Evolutionary conservation across 2,329 filamentous ascomycete genomes (phyloP).

Genomic region (Diaporthe sp.): DNA sequence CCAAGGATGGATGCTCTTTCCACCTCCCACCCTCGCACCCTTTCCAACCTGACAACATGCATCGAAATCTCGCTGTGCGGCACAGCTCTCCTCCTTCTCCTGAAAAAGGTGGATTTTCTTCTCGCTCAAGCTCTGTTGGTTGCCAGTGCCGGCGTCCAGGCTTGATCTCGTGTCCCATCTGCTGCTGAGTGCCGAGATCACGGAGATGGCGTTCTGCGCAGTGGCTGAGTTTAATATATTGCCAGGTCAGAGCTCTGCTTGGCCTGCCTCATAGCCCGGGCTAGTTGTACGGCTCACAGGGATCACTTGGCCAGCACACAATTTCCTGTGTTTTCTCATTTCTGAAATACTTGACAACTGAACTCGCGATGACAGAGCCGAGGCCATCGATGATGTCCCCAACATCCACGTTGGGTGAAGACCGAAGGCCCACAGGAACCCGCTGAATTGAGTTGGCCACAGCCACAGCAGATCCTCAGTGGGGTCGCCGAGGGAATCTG

Average conservation of each 20-base stretch:
- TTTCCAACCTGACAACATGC: not conserved
- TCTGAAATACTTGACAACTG: not conserved
- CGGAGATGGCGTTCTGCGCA: constrained; percentile 14
- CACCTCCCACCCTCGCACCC: not conserved
- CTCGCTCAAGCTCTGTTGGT: not conserved
- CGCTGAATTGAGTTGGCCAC: constrained; percentile 15
- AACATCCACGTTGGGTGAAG: not conserved
- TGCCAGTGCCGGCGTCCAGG: not conserved
- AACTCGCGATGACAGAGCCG: not conserved
- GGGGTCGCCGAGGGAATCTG: not conserved
- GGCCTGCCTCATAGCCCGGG: constrained; percentile 2
- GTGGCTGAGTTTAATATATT: constrained; percentile 21
- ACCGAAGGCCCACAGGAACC: not conserved
- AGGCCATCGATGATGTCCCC: not conserved
- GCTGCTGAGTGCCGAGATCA: not conserved
- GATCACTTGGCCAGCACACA: not conserved
- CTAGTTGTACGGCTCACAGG: not conserved
- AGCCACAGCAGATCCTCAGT: not conserved
- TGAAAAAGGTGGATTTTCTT: not conserved
- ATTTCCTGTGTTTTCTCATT: not conserved
- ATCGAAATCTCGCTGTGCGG: not conserved
- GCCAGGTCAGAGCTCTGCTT: constrained; percentile 21
- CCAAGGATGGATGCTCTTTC: not conserved
- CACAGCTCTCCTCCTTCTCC: not conserved
- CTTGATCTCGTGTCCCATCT: not conserved